phyloP scores from a whole-genome alignment of 257 asterid species.

The Linaria vulgaris region DNA sequence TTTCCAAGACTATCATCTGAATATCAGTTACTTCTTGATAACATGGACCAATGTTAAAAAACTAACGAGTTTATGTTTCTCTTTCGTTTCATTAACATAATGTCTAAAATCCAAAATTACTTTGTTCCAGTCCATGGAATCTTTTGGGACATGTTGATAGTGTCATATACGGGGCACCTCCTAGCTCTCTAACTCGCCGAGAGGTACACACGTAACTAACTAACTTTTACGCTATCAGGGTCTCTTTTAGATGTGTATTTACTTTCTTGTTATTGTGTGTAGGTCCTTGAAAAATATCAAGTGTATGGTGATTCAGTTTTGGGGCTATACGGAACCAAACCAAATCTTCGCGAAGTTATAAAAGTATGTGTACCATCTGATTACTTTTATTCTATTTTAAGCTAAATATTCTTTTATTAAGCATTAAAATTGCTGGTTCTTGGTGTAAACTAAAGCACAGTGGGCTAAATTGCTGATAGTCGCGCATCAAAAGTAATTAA shows the following conservation, averaged over 20 bases:
- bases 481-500: too few relatives aligned
- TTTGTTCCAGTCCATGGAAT: constrained; percentile 83
- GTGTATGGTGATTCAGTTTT: constrained; percentile 72
- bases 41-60: neutral
- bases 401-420: too few relatives aligned
- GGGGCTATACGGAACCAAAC: constrained; percentile 56
- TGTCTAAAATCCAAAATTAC: constrained; percentile 24
- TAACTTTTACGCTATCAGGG: constrained; percentile 22
- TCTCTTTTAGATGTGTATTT: constrained; percentile 5
- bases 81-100: constrained; percentile 27
- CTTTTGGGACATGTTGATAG: constrained; percentile 80
- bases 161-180: constrained; percentile 73
- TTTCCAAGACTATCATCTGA: too few relatives aligned
- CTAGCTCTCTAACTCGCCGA: constrained; percentile 61
- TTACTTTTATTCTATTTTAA: neutral
- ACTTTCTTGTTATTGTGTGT: constrained; percentile 25
- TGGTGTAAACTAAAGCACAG: too few relatives aligned
- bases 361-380: constrained; percentile 44
- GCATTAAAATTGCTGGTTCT: neutral
- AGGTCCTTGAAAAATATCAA: constrained; percentile 86
- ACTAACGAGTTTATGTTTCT: constrained; percentile 8
- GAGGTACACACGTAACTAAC: constrained; percentile 55
- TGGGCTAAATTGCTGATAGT: too few relatives aligned
- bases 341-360: constrained; percentile 67
- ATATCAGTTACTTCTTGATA: neutral